Percentiles rank a stretch among this genome's conserved stretches.
These are phyloP conservation scores for Hamamelis virginiana DNA, from an alignment of 164 flowering plant genomes.

Conservation along the genomic window DNA sequence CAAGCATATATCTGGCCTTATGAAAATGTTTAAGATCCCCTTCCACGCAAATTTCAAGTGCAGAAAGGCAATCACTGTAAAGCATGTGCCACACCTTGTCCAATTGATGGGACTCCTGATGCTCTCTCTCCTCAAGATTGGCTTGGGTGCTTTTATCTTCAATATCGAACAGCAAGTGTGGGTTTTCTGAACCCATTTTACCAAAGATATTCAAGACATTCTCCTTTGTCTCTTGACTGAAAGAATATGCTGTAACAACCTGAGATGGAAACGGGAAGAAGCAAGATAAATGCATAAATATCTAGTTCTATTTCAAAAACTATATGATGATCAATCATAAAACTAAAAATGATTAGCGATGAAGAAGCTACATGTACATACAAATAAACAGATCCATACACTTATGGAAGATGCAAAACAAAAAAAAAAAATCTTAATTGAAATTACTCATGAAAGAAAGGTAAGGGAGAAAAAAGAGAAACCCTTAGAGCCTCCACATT, in stretches of 20 bases:
- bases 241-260: slow-evolving; percentile 69
- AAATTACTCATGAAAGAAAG: slow-evolving; percentile 1
- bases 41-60: slow-evolving; percentile 79
- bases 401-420: not conserved
- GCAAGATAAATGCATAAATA: not conserved
- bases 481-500: slow-evolving; percentile 71
- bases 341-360: not conserved
- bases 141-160: slow-evolving; percentile 22
- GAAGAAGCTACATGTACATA: not conserved
- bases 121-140: slow-evolving; percentile 26
- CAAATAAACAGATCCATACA: not conserved
- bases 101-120: slow-evolving; percentile 32
- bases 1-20: slow-evolving; percentile 93
- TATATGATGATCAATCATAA: not conserved
- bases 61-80: slow-evolving; percentile 86
- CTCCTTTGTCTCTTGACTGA: slow-evolving; percentile 50
- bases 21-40: slow-evolving; percentile 99
- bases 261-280: slow-evolving; percentile 22
- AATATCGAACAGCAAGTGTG: slow-evolving; percentile 17
- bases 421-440: not conserved
- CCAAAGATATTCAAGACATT: slow-evolving; percentile 40
- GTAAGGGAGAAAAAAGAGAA: not conserved
- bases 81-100: slow-evolving; percentile 71
- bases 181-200: slow-evolving; percentile 27
- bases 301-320: not conserved